phyloP scores from a whole-genome alignment of 2,329 filamentous ascomycete species.

The Camillea tinctor region DNA sequence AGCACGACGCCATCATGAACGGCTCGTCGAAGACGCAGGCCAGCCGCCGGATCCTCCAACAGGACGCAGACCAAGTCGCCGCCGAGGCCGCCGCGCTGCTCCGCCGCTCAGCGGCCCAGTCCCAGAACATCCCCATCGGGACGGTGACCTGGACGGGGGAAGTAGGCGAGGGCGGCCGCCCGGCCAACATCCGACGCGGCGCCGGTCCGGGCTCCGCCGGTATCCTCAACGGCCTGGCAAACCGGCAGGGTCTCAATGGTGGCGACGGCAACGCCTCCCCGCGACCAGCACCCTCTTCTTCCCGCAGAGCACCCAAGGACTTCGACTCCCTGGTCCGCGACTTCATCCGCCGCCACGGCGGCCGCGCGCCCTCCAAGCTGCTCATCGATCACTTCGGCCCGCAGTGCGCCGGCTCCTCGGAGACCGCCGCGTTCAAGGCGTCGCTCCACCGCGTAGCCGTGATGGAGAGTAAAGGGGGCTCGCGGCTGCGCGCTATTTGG shows the following conservation, averaged over 20 bases:
- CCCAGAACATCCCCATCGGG: slow-evolving; percentile 71
- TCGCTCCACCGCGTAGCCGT: slow-evolving; percentile 75
- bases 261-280: neutral
- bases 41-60: slow-evolving; percentile 74
- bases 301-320: slow-evolving; percentile 48
- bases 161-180: slow-evolving; percentile 73
- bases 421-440: slow-evolving; percentile 77
- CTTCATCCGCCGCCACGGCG: slow-evolving; percentile 76
- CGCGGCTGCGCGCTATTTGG: slow-evolving; percentile 55
- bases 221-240: slow-evolving; percentile 56
- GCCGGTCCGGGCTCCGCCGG: slow-evolving; percentile 53
- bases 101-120: slow-evolving; percentile 68
- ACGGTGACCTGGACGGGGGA: slow-evolving; percentile 93
- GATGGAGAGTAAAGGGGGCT: slow-evolving; percentile 59
- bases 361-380: slow-evolving; percentile 77
- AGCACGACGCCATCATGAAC: slow-evolving; percentile 89
- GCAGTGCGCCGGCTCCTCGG: slow-evolving; percentile 66
- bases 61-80: slow-evolving; percentile 78
- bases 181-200: slow-evolving; percentile 51
- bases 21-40: slow-evolving; percentile 70
- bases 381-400: slow-evolving; percentile 87
- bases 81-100: slow-evolving; percentile 75
- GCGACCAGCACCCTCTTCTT: slow-evolving; percentile 28
- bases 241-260: slow-evolving; percentile 48
- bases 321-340: slow-evolving; percentile 72